A percentile compares a stretch with the other conserved stretches of the same genome.
Evolutionary conservation across 2,329 filamentous ascomycete species (phyloP).

Genomic region (Furcasterigmium sp.): DNA sequence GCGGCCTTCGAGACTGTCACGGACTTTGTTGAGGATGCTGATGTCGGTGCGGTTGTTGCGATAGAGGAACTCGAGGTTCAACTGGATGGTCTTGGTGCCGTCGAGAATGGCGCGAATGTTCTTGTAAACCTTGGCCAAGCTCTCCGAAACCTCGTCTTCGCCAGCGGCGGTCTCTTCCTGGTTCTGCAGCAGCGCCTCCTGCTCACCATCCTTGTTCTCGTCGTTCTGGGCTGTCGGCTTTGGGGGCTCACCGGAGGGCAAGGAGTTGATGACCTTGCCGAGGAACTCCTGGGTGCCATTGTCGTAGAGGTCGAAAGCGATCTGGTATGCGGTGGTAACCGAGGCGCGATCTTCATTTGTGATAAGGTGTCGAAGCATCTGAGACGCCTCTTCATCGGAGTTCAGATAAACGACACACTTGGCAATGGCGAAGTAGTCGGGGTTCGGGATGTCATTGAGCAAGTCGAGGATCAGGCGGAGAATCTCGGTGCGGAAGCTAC

Average conservation of each 20-base stretch:
- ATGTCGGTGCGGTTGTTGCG: slow-evolving; percentile 91
- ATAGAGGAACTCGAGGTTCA: slow-evolving; percentile 95
- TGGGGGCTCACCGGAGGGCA: slow-evolving; percentile 52
- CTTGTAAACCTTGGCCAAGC: slow-evolving; percentile 51
- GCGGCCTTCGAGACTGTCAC: slow-evolving; percentile 88
- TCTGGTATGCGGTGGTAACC: slow-evolving; percentile 87
- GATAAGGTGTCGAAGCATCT: slow-evolving; percentile 77
- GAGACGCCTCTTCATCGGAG: slow-evolving; percentile 83
- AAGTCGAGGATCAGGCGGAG: slow-evolving; percentile 88
- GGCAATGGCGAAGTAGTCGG: slow-evolving; percentile 96
- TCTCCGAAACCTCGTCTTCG: slow-evolving; percentile 47
- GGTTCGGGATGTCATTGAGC: slow-evolving; percentile 85
- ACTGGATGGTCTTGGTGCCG: slow-evolving; percentile 86
- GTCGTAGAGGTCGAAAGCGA: slow-evolving; percentile 96
- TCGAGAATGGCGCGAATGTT: slow-evolving; percentile 68
- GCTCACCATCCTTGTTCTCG: slow-evolving; percentile 34
- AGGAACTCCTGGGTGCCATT: slow-evolving; percentile 98
- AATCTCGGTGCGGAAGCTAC: slow-evolving; percentile 77
- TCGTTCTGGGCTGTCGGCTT: slow-evolving; percentile 34
- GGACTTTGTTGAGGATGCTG: slow-evolving; percentile 90
- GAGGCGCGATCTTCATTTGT: slow-evolving; percentile 73
- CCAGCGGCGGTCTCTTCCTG: slow-evolving; percentile 37
- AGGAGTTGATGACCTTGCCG: slow-evolving; percentile 76
- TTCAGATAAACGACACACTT: slow-evolving; percentile 96
- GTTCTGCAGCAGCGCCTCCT: slow-evolving; percentile 41